phyloP scores from a whole-genome alignment of 768 basidiomycete species.

The Dacryopinax spathularia region DNA sequence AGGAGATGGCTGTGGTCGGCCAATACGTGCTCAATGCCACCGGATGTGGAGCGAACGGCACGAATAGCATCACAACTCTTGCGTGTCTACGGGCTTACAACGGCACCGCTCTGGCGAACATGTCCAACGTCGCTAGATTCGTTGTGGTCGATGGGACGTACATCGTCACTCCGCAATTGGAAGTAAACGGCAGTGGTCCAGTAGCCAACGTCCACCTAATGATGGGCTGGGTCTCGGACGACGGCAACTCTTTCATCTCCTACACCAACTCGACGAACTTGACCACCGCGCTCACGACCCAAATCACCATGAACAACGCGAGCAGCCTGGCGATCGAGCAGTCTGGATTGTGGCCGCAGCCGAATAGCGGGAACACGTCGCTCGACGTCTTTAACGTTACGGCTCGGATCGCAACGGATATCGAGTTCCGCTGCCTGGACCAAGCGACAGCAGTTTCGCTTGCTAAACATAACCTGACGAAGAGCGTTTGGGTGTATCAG shows the following conservation, averaged over 20 bases:
- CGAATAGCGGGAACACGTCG: constrained; percentile 24
- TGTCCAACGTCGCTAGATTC: constrained; percentile 24
- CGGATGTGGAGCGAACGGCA: constrained; percentile 22
- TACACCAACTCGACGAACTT: constrained; percentile 18
- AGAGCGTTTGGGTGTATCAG: constrained; percentile 32
- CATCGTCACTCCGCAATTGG: constrained; percentile 28
- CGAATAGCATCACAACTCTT: constrained; percentile 22
- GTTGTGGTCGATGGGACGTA: constrained; percentile 37
- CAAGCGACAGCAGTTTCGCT: constrained; percentile 36
- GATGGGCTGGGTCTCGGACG: constrained; percentile 39
- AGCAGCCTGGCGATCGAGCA: constrained; percentile 14
- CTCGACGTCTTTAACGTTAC: constrained; percentile 36
- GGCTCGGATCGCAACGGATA: constrained; percentile 31
- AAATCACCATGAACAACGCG: background rate
- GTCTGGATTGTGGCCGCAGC: constrained; percentile 31
- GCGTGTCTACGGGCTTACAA: constrained; percentile 28
- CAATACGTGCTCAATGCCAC: constrained; percentile 27
- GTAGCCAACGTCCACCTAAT: constrained; percentile 34
- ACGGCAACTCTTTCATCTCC: constrained; percentile 35
- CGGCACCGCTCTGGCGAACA: constrained; percentile 26
- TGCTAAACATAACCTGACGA: constrained; percentile 30
- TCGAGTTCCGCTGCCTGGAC: constrained; percentile 36
- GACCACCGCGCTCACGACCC: background rate
- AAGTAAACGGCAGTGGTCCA: constrained; percentile 28
- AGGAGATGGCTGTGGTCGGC: constrained; percentile 28